Evolutionary conservation across 2,329 filamentous ascomycete species (phyloP).

Genomic region (Periglandula ipomoeae): DNA sequence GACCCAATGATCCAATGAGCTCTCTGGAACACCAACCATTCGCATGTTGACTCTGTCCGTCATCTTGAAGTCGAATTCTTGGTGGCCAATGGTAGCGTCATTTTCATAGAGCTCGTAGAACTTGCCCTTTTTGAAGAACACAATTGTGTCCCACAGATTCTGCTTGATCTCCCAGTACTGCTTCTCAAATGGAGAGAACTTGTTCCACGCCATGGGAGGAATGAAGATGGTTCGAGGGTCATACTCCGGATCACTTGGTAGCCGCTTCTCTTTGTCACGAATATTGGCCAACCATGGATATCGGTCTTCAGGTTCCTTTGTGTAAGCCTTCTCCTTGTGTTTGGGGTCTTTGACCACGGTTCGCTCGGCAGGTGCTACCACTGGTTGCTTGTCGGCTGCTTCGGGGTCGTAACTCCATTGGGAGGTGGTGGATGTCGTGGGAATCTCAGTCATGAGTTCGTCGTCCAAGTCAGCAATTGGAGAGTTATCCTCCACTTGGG

Average conservation of each 20-base stretch:
- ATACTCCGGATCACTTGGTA: conserved; percentile 73
- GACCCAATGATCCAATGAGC: conserved; percentile 92
- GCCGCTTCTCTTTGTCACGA: conserved; percentile 73
- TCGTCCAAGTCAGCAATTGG: conserved; percentile 44
- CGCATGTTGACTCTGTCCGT: conserved; percentile 99
- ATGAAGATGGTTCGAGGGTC: conserved; percentile 89
- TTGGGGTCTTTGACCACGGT: conserved; percentile 22
- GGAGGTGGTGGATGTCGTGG: conserved; percentile 62
- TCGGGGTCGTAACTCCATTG: conserved; percentile 66
- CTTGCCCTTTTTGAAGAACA: conserved; percentile 99
- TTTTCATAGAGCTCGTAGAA: conserved; percentile 99
- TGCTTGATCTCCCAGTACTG: conserved; percentile 99
- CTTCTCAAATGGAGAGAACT: conserved; percentile 91
- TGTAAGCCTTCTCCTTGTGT: conserved; percentile 60
- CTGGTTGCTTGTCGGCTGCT: conserved; percentile 27
- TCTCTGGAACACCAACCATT: conserved; percentile 96
- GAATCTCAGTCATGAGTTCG: conserved; percentile 43
- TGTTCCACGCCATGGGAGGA: conserved; percentile 66
- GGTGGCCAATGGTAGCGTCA: conserved; percentile 91
- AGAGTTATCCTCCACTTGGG: conserved; percentile 14
- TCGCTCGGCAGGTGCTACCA: conserved; percentile 23
- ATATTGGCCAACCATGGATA: conserved; percentile 87
- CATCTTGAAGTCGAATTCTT: conserved; percentile 94
- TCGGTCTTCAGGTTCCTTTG: conserved; percentile 73
- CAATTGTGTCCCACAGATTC: conserved; percentile 93